phyloP scores from a whole-genome alignment of 257 asterid genomes.

The Capsicum rhomboideum region DNA sequence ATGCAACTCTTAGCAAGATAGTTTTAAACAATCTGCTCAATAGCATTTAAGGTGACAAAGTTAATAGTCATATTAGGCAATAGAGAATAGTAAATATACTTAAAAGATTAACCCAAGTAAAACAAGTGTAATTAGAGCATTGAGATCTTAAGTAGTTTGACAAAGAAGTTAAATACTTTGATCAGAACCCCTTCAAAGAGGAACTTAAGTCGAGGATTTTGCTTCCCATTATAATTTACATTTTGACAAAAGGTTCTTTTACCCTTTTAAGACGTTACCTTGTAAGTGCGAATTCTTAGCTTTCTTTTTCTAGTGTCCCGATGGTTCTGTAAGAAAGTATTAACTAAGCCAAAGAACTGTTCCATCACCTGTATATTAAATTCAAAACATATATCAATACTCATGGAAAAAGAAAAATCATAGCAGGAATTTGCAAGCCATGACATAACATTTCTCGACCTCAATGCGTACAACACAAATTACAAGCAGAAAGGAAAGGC shows the following conservation, averaged over 20 bases:
- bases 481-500: neutral
- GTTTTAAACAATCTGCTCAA: neutral
- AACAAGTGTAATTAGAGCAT: neutral
- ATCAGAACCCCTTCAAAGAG: neutral
- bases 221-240: neutral
- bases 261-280: slow-evolving; percentile 39
- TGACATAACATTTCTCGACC: neutral
- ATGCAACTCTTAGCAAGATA: neutral
- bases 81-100: neutral
- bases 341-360: slow-evolving; percentile 88
- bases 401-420: neutral
- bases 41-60: neutral
- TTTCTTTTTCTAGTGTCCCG: slow-evolving; percentile 86
- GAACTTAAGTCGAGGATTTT: neutral
- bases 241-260: neutral
- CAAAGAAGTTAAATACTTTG: neutral
- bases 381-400: neutral
- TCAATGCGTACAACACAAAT: neutral
- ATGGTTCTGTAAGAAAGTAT: slow-evolving; percentile 86
- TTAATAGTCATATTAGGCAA: neutral
- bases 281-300: slow-evolving; percentile 86
- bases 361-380: slow-evolving; percentile 81
- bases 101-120: neutral
- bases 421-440: neutral
- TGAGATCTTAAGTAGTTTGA: neutral